phyloP scores from a whole-genome alignment of 148 eudicot genomes.

The Persicaria tinctoria region DNA sequence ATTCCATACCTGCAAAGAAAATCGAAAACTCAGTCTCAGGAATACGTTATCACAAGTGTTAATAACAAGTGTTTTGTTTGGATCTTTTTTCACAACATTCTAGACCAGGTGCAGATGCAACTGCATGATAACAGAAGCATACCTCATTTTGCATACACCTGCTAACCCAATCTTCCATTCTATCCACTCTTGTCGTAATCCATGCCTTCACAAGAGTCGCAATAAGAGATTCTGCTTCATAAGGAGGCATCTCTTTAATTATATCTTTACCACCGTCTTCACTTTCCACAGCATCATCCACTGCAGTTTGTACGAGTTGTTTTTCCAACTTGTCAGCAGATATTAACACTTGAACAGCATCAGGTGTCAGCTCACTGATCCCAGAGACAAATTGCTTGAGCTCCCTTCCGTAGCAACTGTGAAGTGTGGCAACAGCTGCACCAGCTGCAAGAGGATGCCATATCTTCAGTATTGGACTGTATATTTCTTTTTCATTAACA shows the following conservation, averaged over 20 bases:
- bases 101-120: slow-evolving; percentile 3
- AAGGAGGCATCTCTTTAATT: slow-evolving; percentile 89
- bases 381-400: slow-evolving; percentile 74
- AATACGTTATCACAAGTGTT: not conserved
- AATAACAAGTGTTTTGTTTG: slow-evolving; percentile 1
- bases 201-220: slow-evolving; percentile 69
- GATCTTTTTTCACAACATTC: not conserved
- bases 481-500: slow-evolving; percentile 76
- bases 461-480: slow-evolving; percentile 67
- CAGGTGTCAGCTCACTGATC: slow-evolving; percentile 80
- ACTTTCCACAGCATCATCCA: slow-evolving; percentile 87
- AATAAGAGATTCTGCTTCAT: slow-evolving; percentile 69
- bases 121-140: slow-evolving; percentile 6
- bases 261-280: slow-evolving; percentile 92
- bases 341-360: slow-evolving; percentile 70
- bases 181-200: slow-evolving; percentile 77
- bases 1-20: slow-evolving; percentile 57
- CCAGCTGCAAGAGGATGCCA: slow-evolving; percentile 97
- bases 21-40: not conserved
- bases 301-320: slow-evolving; percentile 84
- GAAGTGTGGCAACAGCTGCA: slow-evolving; percentile 82
- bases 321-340: slow-evolving; percentile 90
- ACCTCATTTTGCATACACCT: slow-evolving; percentile 85
- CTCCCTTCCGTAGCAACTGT: slow-evolving; percentile 70
- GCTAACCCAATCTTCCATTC: slow-evolving; percentile 71